Percentiles rank a stretch among this genome's conserved stretches.
Evolutionary conservation across 257 asterid genomes (phyloP).

Genomic region (Gentiana macrophylla): DNA sequence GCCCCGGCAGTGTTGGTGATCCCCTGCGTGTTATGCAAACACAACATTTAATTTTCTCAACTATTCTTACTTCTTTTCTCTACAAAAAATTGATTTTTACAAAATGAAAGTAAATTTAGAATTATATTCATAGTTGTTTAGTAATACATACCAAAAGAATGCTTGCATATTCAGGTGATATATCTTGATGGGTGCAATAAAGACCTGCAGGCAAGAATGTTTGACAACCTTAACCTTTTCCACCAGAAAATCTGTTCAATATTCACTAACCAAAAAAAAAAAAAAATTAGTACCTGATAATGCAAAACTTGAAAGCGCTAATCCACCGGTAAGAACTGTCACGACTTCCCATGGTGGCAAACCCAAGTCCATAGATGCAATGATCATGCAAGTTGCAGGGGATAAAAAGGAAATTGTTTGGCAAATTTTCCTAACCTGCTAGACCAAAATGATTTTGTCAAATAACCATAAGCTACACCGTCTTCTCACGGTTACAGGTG

Average conservation of each 20-base stretch:
- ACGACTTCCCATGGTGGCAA: slow-evolving; percentile 83
- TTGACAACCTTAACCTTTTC: background rate
- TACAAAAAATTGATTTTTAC: background rate
- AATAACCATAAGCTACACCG: too few species aligned
- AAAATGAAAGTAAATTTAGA: background rate
- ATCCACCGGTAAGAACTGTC: slow-evolving; percentile 64
- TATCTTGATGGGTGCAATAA: slow-evolving; percentile 97
- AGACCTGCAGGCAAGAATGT: slow-evolving; percentile 40
- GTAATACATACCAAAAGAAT: slow-evolving; percentile 64
- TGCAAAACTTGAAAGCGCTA: slow-evolving; percentile 89
- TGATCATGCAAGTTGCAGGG: slow-evolving; percentile 92
- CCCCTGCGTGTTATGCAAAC: slow-evolving; percentile 41
- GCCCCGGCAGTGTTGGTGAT: slow-evolving; percentile 97
- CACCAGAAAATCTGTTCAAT: slow-evolving; percentile 5
- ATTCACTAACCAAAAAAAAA: slow-evolving; percentile 1
- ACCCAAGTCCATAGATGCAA: slow-evolving; percentile 80
- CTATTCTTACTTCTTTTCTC: background rate
- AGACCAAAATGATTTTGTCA: background rate
- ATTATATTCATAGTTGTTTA: too few species aligned
- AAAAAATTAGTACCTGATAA: slow-evolving; percentile 53
- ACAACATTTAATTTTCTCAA: background rate
- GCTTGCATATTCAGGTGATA: slow-evolving; percentile 96
- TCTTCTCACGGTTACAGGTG: too few species aligned
- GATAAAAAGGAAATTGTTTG: slow-evolving; percentile 83
- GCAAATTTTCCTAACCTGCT: slow-evolving; percentile 85